phyloP scores from a whole-genome alignment of 2,329 filamentous ascomycete genomes.

The Ceratocystis harringtonii region DNA sequence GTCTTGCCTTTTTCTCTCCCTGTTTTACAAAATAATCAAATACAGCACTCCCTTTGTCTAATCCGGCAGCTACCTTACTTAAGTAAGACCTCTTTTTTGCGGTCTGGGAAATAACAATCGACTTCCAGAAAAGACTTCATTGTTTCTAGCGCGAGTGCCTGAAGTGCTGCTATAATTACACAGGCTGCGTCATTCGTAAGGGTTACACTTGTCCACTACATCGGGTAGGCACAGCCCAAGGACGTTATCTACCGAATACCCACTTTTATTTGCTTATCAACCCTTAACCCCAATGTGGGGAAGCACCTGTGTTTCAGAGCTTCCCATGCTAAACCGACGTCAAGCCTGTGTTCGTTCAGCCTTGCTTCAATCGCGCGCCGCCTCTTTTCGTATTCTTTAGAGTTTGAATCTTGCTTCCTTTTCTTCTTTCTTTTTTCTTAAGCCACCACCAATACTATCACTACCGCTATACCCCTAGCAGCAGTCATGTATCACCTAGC shows the following conservation, averaged over 20 bases:
- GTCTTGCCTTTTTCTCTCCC: neutral
- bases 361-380: neutral
- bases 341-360: neutral
- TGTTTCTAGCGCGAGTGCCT: no score
- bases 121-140: neutral
- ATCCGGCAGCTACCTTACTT: no score
- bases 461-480: neutral
- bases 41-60: no score
- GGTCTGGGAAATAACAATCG: neutral
- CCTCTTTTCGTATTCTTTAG: neutral
- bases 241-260: neutral
- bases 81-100: no score
- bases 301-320: neutral
- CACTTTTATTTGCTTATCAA: neutral
- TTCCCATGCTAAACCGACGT: neutral
- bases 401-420: neutral
- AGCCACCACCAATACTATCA: neutral
- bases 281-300: neutral
- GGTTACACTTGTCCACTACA: neutral
- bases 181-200: neutral
- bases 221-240: neutral
- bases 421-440: neutral
- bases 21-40: no score
- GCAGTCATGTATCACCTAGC: constrained; percentile 78
- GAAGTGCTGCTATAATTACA: no score